Conservation (phyloP, 1,139 yeast species). For the Debaryomycetaceae sp. region DNA sequence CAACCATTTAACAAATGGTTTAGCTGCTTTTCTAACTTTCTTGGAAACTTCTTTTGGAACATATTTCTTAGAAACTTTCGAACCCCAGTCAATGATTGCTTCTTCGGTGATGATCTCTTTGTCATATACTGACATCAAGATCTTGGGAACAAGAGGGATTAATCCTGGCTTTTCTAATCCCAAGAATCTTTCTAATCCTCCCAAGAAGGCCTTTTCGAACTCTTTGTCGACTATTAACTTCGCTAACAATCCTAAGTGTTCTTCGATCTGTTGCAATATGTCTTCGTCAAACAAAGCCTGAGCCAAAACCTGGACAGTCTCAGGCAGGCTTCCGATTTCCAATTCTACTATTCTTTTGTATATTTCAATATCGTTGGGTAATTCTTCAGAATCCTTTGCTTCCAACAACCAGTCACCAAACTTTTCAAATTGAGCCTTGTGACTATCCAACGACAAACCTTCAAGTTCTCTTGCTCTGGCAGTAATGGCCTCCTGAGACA, state of each 20-base stretch:
- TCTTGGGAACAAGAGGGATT: conserved; percentile 72
- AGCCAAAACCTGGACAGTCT: conserved; percentile 86
- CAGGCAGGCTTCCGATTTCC: conserved; percentile 68
- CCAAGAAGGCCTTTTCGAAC: conserved; percentile 84
- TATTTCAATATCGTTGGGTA: conserved; percentile 85
- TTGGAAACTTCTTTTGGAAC: conserved; percentile 90
- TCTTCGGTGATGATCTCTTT: conserved; percentile 84
- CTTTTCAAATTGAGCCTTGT: conserved; percentile 56
- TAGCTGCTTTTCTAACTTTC: conserved; percentile 94
- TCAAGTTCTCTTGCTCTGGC: conserved; percentile 89
- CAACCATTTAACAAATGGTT: conserved; percentile 92
- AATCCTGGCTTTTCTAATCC: conserved; percentile 81
- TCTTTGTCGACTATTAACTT: conserved; percentile 67
- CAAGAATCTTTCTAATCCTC: conserved; percentile 92
- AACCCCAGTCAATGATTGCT: conserved; percentile 78
- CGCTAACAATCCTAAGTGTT: conserved; percentile 77
- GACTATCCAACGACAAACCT: conserved; percentile 46
- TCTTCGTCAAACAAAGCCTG: conserved; percentile 84
- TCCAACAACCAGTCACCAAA: conserved; percentile 86
- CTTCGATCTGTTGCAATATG: conserved; percentile 67
- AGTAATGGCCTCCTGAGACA: conserved; percentile 94
- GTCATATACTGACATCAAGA: conserved; percentile 77
- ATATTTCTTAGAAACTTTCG: conserved; percentile 88
- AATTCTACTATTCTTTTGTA: conserved; percentile 85
- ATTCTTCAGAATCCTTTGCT: conserved; percentile 50